These are phyloP conservation scores for Neonectria hederae DNA, from an alignment of 2,329 filamentous ascomycete genomes.

Conservation along the genomic window DNA sequence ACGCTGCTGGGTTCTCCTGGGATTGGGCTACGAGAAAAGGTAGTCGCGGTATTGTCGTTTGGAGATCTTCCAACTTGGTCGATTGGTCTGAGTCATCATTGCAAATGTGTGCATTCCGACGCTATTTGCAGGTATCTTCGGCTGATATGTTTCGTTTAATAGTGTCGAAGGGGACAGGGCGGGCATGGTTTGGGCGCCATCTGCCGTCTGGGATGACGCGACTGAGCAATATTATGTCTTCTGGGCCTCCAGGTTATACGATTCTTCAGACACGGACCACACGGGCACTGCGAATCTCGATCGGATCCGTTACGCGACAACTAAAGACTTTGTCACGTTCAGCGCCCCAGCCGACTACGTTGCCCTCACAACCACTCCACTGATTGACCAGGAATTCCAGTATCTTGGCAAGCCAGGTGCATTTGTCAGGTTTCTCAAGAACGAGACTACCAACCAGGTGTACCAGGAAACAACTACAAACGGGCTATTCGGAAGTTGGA, in stretches of 20 bases:
- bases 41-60: slow-evolving; percentile 49
- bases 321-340: slow-evolving; percentile 60
- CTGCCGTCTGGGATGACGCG: slow-evolving; percentile 48
- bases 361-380: slow-evolving; percentile 49
- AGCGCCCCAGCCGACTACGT: slow-evolving; percentile 55
- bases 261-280: slow-evolving; percentile 54
- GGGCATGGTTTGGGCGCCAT: slow-evolving; percentile 52
- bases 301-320: slow-evolving; percentile 60
- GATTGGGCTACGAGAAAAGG: slow-evolving; percentile 48
- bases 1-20: slow-evolving; percentile 48
- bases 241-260: slow-evolving; percentile 59
- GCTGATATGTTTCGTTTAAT: slow-evolving; percentile 4
- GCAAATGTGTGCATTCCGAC: slow-evolving; percentile 1
- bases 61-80: slow-evolving; percentile 48
- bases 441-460: slow-evolving; percentile 58
- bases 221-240: slow-evolving; percentile 56
- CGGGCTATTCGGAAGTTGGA: slow-evolving; percentile 61
- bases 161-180: slow-evolving; percentile 48
- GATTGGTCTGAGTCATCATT: slow-evolving; percentile 44
- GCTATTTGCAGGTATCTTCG: no score
- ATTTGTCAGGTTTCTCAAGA: slow-evolving; percentile 61
- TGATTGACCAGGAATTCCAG: slow-evolving; percentile 62
- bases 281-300: slow-evolving; percentile 52
- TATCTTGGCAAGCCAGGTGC: slow-evolving; percentile 50
- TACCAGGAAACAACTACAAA: slow-evolving; percentile 56